Base-by-base conservation (phyloP, 2,329 filamentous ascomycete species). In the Sclerotinia borealis region DNA sequence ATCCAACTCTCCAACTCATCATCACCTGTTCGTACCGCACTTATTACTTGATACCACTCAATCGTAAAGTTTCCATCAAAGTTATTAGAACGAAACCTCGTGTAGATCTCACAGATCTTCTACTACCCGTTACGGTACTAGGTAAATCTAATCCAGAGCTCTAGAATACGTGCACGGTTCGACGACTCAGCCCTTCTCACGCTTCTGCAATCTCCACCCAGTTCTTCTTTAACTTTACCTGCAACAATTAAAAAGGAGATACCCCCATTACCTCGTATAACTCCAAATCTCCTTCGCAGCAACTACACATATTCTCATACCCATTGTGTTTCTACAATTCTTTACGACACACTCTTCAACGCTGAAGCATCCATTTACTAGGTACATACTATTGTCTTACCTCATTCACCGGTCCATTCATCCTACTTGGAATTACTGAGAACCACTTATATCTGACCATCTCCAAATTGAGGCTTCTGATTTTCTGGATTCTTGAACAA, bases 141-240 rank as follows among this genome's bases (percentile, higher is more conserved):
- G n/a, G n/a, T n/a, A 63, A 62, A 45, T 60, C 65, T 17, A 54
- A 62, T 64, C 5, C 34, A 64, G 63, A 54, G 56, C 63, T 64
- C 27, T 43, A 47, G 52, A 49, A 31, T 27, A 48, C 27, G 66
- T 47, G 66, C 66, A 67, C 66, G 66, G 65, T 63, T 60, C 60
- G 43, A 47, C 55, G 63, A 63, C 68, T 68, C 67, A 69, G 68
- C 68, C 68, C 68, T 60, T 52, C 48, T 65, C 63, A 65, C 63
- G 19, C 37, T 43, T 43, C 22, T 17, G 36, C 43, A 25, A 15
- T 45, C 52, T 56, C 52, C 52, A 56, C 37, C 19, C 37, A 17
- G 10, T 45, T 56, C 54, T 45, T 56, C 48, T 27, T 51, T 59
- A 47, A 59, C 48, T 61, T 27, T 50, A 63, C 60, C 64, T 61